Evolutionary conservation across 2,329 filamentous ascomycete species (phyloP).

Genomic region (Neonectria sp.): DNA sequence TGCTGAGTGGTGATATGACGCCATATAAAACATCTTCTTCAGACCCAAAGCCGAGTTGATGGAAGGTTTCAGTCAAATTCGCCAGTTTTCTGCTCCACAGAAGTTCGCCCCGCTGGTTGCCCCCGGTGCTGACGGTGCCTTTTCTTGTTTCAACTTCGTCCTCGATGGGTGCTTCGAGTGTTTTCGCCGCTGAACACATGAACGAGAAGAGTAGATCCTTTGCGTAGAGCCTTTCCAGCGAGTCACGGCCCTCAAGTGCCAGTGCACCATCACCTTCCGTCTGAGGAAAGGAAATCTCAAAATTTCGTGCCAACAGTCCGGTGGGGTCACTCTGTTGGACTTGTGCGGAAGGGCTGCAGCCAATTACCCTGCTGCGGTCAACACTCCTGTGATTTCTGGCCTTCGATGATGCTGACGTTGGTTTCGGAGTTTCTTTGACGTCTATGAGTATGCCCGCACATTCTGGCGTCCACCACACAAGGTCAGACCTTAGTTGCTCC

Average conservation of each 20-base stretch:
- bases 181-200: conserved; percentile 8
- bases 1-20: conserved; percentile 13
- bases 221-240: conserved; percentile 5
- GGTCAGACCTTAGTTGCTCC: not conserved
- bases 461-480: conserved; percentile 3
- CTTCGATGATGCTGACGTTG: not conserved
- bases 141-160: not conserved
- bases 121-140: fast-evolving
- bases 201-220: conserved; percentile 24
- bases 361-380: conserved; percentile 11
- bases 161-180: not conserved
- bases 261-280: not conserved
- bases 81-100: not conserved
- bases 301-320: not conserved
- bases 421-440: not conserved
- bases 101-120: too few relatives aligned
- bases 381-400: not conserved
- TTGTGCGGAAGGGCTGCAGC: not conserved
- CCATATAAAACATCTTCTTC: not conserved
- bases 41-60: not conserved
- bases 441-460: not conserved
- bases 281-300: too few relatives aligned
- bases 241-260: not conserved
- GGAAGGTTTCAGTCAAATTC: not conserved
- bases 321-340: not conserved